A percentile compares a stretch with the other conserved stretches of the same genome.
Evolutionary conservation across 2,329 filamentous ascomycete genomes (phyloP).

Genomic region (Chaetomium olivaceum): DNA sequence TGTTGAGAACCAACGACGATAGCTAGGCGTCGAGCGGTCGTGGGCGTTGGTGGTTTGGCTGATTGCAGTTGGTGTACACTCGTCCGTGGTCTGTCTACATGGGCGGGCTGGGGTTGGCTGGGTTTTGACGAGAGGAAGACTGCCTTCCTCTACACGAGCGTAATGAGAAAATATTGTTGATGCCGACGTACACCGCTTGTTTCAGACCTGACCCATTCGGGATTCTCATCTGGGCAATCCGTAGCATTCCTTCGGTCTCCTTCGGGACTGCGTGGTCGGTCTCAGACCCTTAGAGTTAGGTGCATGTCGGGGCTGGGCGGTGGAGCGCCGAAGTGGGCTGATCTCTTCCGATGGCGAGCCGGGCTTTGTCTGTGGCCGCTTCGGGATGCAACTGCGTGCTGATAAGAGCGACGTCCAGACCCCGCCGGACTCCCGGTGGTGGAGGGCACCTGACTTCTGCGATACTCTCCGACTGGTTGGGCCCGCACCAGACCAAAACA

Average conservation of each 20-base stretch:
- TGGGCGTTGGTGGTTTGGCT: constrained; percentile 8
- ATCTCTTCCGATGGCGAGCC: constrained; percentile 17
- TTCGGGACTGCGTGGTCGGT: background rate
- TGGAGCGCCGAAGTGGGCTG: background rate
- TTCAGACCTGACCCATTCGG: background rate
- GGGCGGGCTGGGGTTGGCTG: background rate
- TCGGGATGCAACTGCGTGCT: background rate
- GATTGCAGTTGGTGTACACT: background rate
- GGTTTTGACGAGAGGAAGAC: background rate
- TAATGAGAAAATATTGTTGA: background rate
- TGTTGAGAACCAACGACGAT: constrained; percentile 6
- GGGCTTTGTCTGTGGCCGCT: background rate
- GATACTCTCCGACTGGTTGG: constrained; percentile 10
- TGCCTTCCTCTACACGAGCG: background rate
- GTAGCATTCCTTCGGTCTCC: background rate
- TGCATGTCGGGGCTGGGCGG: background rate
- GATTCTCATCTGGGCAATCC: constrained; percentile 1
- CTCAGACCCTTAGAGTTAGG: background rate
- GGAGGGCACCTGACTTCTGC: constrained; percentile 9
- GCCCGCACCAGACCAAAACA: background rate
- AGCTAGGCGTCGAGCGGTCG: background rate
- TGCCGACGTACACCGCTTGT: background rate
- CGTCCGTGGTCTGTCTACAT: background rate
- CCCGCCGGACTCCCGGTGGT: background rate
- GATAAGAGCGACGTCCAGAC: constrained; percentile 16